A percentile compares a stretch with the other conserved stretches of the same genome.
Conservation (phyloP, 306 rosid species). For the Argentina anserina region DNA sequence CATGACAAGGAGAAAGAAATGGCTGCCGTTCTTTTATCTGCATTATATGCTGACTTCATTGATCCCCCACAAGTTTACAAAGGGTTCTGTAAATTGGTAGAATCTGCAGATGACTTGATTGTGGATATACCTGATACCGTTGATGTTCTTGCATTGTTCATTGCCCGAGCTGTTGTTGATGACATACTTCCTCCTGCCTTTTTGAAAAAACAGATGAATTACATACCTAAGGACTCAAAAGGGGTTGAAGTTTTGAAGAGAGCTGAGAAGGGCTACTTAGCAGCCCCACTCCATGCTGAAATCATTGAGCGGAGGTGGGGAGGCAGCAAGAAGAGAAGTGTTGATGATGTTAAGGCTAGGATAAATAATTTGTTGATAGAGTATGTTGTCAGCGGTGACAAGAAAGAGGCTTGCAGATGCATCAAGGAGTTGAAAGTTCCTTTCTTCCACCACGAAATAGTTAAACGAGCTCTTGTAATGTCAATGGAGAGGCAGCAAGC, state of each 20-base stretch:
- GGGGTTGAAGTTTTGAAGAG: slow-evolving; percentile 54
- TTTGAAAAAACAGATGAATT: slow-evolving; percentile 45
- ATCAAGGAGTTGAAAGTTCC: slow-evolving; percentile 68
- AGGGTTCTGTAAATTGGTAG: slow-evolving; percentile 61
- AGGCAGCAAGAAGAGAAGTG: slow-evolving; percentile 60
- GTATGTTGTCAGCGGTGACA: slow-evolving; percentile 64
- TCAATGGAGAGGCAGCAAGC: slow-evolving; percentile 66
- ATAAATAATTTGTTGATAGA: slow-evolving; percentile 56
- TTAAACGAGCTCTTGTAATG: slow-evolving; percentile 65
- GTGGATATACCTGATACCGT: slow-evolving; percentile 68
- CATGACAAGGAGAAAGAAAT: slow-evolving; percentile 76
- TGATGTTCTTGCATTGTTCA: slow-evolving; percentile 63
- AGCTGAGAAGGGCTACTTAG: slow-evolving; percentile 58
- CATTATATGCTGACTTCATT: slow-evolving; percentile 51
- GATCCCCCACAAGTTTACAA: slow-evolving; percentile 61
- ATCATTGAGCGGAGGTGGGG: slow-evolving; percentile 61
- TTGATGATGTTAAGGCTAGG: slow-evolving; percentile 59
- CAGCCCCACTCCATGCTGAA: slow-evolving; percentile 66
- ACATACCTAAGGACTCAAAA: slow-evolving; percentile 42
- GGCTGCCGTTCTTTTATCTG: slow-evolving; percentile 66
- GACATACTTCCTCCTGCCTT: slow-evolving; percentile 78
- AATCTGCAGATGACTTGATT: slow-evolving; percentile 62
- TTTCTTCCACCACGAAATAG: slow-evolving; percentile 64
- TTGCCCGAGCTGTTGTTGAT: slow-evolving; percentile 75
- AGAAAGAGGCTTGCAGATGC: slow-evolving; percentile 69